Percentiles rank a stretch among this genome's conserved stretches.
Conservation (phyloP, 495 filamentous ascomycete species). For the Aspergillus taichungensis region DNA sequence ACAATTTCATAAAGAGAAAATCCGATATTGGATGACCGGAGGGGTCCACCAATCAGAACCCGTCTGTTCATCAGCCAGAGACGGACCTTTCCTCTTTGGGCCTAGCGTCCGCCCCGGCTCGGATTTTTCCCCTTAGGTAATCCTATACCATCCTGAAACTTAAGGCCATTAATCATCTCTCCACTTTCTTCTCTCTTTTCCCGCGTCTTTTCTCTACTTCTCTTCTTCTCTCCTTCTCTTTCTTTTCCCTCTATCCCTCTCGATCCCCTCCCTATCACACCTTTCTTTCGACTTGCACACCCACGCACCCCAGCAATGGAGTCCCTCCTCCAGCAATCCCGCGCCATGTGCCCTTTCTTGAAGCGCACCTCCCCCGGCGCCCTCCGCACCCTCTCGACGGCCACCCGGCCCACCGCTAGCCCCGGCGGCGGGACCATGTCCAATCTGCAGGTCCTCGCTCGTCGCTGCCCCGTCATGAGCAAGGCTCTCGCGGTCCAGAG, state of each 20-base stretch:
- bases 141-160: constrained; percentile 1
- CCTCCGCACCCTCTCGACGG: constrained; percentile 80
- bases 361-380: constrained; percentile 86
- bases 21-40: too few species aligned
- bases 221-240: not conserved
- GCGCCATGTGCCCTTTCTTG: constrained; percentile 92
- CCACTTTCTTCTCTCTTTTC: not conserved
- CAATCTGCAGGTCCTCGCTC: constrained; percentile 88
- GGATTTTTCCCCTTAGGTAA: too few species aligned
- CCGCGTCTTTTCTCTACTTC: not conserved
- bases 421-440: constrained; percentile 89
- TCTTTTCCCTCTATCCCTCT: constrained; percentile 2
- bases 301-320: constrained; percentile 55
- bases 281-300: constrained; percentile 2
- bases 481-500: constrained; percentile 91
- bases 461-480: constrained; percentile 97
- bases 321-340: constrained; percentile 84
- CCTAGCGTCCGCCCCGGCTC: too few species aligned
- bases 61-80: too few species aligned
- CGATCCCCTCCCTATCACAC: not conserved
- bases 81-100: too few species aligned
- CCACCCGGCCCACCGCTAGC: constrained; percentile 57
- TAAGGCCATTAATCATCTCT: not conserved
- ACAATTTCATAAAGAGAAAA: too few species aligned
- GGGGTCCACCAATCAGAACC: too few species aligned